Percentiles rank a stretch among this genome's conserved stretches.
Conservation (phyloP, 1,284 basidiomycete species). For the Tilletia indica region DNA sequence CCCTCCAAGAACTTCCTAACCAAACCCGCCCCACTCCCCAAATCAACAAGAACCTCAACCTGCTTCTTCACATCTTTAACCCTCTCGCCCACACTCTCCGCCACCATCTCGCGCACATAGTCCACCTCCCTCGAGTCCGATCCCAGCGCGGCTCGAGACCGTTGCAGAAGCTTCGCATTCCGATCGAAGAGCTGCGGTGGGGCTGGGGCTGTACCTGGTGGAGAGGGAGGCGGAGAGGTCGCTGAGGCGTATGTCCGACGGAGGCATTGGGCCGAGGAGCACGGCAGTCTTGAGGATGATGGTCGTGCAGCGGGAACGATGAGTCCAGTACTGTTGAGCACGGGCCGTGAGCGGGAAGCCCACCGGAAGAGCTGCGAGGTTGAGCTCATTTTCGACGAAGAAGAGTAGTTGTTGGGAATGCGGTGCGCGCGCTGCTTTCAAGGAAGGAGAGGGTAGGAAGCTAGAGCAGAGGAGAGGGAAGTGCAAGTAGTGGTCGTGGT, state of each 20-base stretch:
- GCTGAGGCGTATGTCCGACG: neutral
- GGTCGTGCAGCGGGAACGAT: no score
- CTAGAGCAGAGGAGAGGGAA: no score
- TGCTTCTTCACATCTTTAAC: slow-evolving; percentile 84
- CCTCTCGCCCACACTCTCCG: slow-evolving; percentile 84
- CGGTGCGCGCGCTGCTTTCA: no score
- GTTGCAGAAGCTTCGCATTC: neutral
- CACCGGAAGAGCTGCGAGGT: no score
- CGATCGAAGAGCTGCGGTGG: slow-evolving; percentile 6
- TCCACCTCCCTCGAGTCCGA: slow-evolving; percentile 59
- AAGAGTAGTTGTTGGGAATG: no score
- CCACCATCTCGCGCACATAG: slow-evolving; percentile 86
- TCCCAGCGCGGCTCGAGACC: neutral
- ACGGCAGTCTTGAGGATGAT: no score
- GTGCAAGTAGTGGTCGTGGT: no score
- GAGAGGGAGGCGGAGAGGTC: neutral
- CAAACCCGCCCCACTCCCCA: slow-evolving; percentile 92
- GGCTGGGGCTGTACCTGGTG: slow-evolving; percentile 3
- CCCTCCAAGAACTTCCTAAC: slow-evolving; percentile 79
- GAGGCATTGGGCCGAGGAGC: no score
- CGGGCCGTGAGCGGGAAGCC: no score
- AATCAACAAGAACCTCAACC: slow-evolving; percentile 77
- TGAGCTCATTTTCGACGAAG: no score
- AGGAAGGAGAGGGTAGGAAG: no score
- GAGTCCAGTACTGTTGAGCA: no score